Evolutionary conservation across 768 basidiomycete species (phyloP), one percentile per base, ranked within the genome.

Genomic region (Tylopilus subfusipes): DNA sequence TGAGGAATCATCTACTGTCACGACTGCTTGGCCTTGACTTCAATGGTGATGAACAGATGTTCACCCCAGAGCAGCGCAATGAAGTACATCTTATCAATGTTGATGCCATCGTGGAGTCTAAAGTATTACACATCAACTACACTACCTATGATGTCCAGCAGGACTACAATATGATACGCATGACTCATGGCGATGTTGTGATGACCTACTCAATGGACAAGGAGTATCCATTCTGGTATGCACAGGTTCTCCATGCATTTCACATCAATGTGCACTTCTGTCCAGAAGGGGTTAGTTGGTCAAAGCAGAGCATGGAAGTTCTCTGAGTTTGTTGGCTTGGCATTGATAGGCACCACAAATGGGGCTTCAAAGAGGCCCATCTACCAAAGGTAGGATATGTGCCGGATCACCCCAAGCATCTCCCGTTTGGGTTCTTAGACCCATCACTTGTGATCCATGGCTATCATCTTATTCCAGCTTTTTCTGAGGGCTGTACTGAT

Each of bases 191-290:
- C 13, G 13, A 13, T n/a, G n/a, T n/a, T n/a, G n/a, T n/a, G n/a
- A n/a, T n/a, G n/a, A n/a, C n/a, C n/a, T n/a, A n/a, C n/a, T 51
- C 46, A 0, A 34, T 49, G 2, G 62, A 61, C 9, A 22, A 38
- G 5, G 33, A 22, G 7, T 56, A 66, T 44, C 62, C 56, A 0
- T 68, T 58, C 50, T 66, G 64, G 57, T 68, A 68, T 48, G 63
- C 67, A 2, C 33, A 24, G 4, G 59, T 64, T 1, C 42, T 66
- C 14, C 22, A 39, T 4, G 55, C 62, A 3, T 66, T 56, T 24
- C 60, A 63, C n/a, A 30, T 59, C 21, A 8, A 12, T 16, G 38
- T 60, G 2, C 24, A 2, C 0, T 34, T 49, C 7, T 16, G 4
- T n/a, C 36, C 9, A 0, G 14, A 34, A 5, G 52, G n/a, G 0